Base-by-base conservation (phyloP, 2,329 filamentous ascomycete species). In the Fusarium paranaense region DNA sequence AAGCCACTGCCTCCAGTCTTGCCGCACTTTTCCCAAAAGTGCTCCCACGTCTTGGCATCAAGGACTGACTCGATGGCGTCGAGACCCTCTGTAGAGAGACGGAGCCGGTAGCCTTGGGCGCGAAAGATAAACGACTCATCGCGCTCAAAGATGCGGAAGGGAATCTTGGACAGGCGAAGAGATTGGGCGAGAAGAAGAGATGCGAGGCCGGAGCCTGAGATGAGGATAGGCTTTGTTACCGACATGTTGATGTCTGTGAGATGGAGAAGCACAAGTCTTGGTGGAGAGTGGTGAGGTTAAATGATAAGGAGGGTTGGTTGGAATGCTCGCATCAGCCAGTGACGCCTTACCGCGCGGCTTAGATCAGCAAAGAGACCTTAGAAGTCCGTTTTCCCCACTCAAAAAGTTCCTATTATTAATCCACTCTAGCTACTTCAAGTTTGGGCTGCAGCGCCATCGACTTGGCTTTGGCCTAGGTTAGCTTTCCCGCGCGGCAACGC, bases 21-120 rank as follows among this genome's bases (percentile, higher is more conserved):
- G 20, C 89, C 88, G 76, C 89, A 91, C 3, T 74, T 81, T 52
- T 88, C 85, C 86, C 89, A 91, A 82, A 92, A 92, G n/a, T 79
- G 84, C 40, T 85, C 73, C 77, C 86, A 92, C 0, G 74, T 78
- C 5, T 84, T 80, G 0, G 85, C 80, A 10, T 85, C 82, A 4
- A 92, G 86, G 0, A 89, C 90, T 0, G 86, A 84, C 73, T 92
- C 89, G 63, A 92, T 90, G 25, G 90, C 89, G 74, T 90, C 87
- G 1, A 92, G 82, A 0, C 90, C 90, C 73, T 90, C 85, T 0
- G 79, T 62, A 0, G 89, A 91, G 3, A 92, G 84, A 14, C 90
- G 87, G 8, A 92, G 82, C 3, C 90, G 82, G 80, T 92, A 92
- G 0, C 90, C 90, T 77, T 92, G 90, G 0, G 87, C 89, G 52